Evolutionary conservation across 75 land plant genomes (phyloP).

Genomic region (Larix kaempferi): DNA sequence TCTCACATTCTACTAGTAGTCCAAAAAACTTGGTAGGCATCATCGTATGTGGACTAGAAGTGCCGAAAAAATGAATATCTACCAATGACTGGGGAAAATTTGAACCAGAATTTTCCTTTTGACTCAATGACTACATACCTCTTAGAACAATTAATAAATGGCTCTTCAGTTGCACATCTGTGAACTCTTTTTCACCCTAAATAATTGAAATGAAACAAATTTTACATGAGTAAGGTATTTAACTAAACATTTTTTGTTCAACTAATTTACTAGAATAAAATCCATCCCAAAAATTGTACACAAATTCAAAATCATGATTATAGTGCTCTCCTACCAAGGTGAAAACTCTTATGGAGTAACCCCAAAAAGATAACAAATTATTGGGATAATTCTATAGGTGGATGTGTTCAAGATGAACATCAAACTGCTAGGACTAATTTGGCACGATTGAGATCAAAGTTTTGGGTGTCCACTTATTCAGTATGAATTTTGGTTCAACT

Average conservation of each 20-base stretch:
- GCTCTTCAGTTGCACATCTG: constrained; percentile 65
- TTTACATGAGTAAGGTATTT: constrained; percentile 1
- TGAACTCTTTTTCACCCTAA: constrained; percentile 86
- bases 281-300: no score
- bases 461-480: no score
- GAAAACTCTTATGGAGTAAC: no score
- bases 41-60: constrained; percentile 14
- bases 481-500: no score
- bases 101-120: constrained; percentile 21
- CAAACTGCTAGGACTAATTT: no score
- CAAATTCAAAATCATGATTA: no score
- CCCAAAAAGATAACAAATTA: no score
- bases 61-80: constrained; percentile 18
- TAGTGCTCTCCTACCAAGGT: no score
- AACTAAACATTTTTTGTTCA: background rate
- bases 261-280: no score
- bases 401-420: no score
- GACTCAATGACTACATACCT: constrained; percentile 55
- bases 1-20: constrained; percentile 87
- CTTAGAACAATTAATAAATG: constrained; percentile 85
- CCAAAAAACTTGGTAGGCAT: constrained; percentile 72
- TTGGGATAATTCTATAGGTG: no score
- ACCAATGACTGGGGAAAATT: constrained; percentile 15
- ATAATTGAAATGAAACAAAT: constrained; percentile 2
- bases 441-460: no score